Conservation (phyloP, 2,329 filamentous ascomycete species). For the Monilinia polystroma region DNA sequence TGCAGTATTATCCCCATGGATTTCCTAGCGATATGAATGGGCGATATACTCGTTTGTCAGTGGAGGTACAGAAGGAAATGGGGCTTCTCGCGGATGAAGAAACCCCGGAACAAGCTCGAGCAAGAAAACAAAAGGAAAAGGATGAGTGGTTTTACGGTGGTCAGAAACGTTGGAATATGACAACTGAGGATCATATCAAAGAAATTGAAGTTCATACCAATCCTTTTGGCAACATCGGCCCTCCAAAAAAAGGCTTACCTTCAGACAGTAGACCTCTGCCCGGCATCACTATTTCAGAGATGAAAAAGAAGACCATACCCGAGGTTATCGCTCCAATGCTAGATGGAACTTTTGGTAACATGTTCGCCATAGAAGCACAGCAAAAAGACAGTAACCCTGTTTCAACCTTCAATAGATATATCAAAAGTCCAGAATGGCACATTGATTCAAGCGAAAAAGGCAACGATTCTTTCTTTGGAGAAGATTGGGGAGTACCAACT, state of each 20-base stretch:
- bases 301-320: constrained; percentile 31
- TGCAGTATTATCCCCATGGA: constrained; percentile 38
- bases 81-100: constrained; percentile 19
- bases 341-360: constrained; percentile 33
- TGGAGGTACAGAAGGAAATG: constrained; percentile 25
- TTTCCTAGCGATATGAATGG: constrained; percentile 33
- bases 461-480: constrained; percentile 37
- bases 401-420: constrained; percentile 31
- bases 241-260: constrained; percentile 25
- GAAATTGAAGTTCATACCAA: constrained; percentile 29
- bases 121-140: constrained; percentile 26
- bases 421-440: constrained; percentile 28
- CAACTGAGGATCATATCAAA: constrained; percentile 31
- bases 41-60: constrained; percentile 28
- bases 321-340: constrained; percentile 35
- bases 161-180: constrained; percentile 35
- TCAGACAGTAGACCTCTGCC: constrained; percentile 23
- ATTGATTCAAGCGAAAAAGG: constrained; percentile 35
- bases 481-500: constrained; percentile 34
- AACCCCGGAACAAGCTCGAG: constrained; percentile 17
- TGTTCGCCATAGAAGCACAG: constrained; percentile 34
- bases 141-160: constrained; percentile 38
- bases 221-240: constrained; percentile 28
- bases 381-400: constrained; percentile 25
- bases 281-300: constrained; percentile 30